Evolutionary conservation across 2,329 filamentous ascomycete genomes (phyloP), one percentile per base, ranked within the genome.

Genomic region (Fusarium staphyleae): DNA sequence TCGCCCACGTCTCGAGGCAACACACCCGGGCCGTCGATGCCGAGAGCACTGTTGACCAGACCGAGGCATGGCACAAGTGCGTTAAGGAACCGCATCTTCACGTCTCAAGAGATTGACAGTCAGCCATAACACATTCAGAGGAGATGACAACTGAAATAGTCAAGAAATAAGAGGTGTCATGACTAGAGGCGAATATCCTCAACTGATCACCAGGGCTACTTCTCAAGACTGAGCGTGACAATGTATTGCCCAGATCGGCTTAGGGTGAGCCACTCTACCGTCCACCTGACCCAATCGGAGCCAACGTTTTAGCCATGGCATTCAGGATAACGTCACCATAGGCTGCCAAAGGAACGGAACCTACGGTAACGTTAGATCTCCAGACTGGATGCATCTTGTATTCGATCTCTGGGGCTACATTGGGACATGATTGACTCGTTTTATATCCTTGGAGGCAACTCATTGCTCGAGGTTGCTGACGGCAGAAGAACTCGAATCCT

Each of bases 271-370:
- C 40, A 39, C 53, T 40, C 28, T 18, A 47, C 22, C 22, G 30
- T 10, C 53, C 58, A 48, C 58, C 55, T 62, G 55, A 62, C 46
- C 55, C 39, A 62, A 58, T 59, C 30, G 45, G 37, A 55, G 22
- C 44, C 18, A 24, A 32, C 34, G 34, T 47, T 41, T 40, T 35
- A 12, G 28, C 26, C 47, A 46, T 52, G 45, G 42, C 45, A 15
- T 13, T 37, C 18, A 15, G 18, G 28, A 55, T 62, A 62, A 59
- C 58, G 58, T 62, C 58, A 62, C 49, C 45, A 34, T 41, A 32
- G 33, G 15, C 37, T 32, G 39, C 44, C 8, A n/a, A 9, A 16
- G n/a, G n/a, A n/a, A n/a, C n/a, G n/a, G n/a, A n/a, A n/a, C n/a
- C n/a, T n/a, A n/a, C n/a, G n/a, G n/a, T n/a, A n/a, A n/a, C n/a